phyloP scores from a whole-genome alignment of 2,329 filamentous ascomycete species.

The Sclerotinia subarctica region DNA sequence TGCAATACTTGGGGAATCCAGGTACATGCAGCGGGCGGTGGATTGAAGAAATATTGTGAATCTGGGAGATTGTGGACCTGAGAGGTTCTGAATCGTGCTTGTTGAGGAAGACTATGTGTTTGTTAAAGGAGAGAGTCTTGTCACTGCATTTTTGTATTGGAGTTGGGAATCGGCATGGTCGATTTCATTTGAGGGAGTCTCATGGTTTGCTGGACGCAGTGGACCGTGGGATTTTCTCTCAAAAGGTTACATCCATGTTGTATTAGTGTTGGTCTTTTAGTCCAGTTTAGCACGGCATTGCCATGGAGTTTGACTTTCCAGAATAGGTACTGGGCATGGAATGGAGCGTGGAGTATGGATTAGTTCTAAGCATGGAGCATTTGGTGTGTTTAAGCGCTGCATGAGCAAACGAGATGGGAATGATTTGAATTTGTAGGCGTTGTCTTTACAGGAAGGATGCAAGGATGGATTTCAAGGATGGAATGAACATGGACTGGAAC shows the following conservation, averaged over 20 bases:
- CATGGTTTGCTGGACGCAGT: slow-evolving; percentile 4
- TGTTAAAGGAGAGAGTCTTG: not conserved
- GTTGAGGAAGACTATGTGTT: not conserved
- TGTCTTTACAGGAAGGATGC: not conserved
- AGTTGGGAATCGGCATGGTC: not conserved
- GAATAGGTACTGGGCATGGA: not conserved
- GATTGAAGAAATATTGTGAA: not conserved
- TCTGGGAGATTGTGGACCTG: not conserved
- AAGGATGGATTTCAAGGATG: not conserved
- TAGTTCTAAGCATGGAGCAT: not conserved
- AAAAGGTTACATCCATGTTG: not conserved
- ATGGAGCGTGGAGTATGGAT: not conserved
- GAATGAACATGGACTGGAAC: not conserved
- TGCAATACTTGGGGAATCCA: not conserved
- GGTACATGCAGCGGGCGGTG: not conserved
- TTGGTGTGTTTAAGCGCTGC: not conserved
- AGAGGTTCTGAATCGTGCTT: not conserved
- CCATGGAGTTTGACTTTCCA: not conserved
- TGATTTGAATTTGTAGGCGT: not conserved
- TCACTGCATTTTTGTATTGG: not conserved
- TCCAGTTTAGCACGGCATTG: not conserved
- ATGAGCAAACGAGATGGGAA: not conserved
- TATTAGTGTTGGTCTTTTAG: not conserved
- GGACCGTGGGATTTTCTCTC: not conserved
- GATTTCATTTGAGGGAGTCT: not conserved